These are phyloP conservation scores for Curvularia eragrostidis DNA, from an alignment of 2,329 filamentous ascomycete genomes.

Conservation along the genomic window DNA sequence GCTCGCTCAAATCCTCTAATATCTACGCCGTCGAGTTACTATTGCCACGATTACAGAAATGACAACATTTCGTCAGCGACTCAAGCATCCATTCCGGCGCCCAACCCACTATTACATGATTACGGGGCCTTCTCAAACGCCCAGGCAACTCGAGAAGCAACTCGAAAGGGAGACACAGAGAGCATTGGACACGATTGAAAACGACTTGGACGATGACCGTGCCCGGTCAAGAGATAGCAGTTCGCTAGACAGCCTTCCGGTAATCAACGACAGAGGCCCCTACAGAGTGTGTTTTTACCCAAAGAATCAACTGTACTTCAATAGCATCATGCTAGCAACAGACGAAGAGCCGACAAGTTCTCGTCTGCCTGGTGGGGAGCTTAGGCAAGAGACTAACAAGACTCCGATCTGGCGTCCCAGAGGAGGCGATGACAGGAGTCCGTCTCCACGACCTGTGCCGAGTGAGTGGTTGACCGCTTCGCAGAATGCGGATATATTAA, in stretches of 20 bases:
- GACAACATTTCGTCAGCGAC: conserved; percentile 19
- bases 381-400: conserved; percentile 15
- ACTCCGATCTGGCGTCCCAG: conserved; percentile 2
- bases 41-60: conserved; percentile 8
- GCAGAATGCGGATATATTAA: conserved; percentile 2
- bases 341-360: conserved; percentile 10
- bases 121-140: conserved; percentile 2
- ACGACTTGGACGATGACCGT: conserved; percentile 13
- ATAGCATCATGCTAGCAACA: conserved; percentile 28
- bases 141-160: conserved; percentile 1
- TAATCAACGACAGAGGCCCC: conserved; percentile 25
- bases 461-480: conserved; percentile 7
- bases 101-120: conserved; percentile 7
- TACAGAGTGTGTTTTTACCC: conserved; percentile 20
- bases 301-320: conserved; percentile 26
- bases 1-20: neutral
- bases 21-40: neutral
- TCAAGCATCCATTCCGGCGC: conserved; percentile 20
- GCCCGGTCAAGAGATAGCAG: neutral
- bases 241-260: conserved; percentile 15
- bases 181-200: conserved; percentile 4
- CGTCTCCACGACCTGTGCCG: conserved; percentile 3
- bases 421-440: neutral
- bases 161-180: conserved; percentile 2
- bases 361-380: neutral